Conservation (phyloP, 2,329 filamentous ascomycete genomes). For the Ramichloridium luteum region DNA sequence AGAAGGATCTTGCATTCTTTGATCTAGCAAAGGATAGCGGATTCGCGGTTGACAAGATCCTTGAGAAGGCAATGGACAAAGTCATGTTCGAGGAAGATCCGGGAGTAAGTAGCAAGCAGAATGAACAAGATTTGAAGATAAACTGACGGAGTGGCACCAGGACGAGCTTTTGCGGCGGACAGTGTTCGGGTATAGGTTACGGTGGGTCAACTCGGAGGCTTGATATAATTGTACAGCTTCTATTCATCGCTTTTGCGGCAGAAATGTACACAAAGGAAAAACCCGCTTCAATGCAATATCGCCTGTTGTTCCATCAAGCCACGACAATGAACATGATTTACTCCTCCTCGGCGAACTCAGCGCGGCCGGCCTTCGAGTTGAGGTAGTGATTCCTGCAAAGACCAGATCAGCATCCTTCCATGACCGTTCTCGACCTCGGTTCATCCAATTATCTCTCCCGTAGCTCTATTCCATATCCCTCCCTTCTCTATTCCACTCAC, state of each 20-base stretch:
- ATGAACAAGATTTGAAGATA: not conserved
- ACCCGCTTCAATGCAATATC: no score
- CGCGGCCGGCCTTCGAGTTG: slow-evolving; percentile 64
- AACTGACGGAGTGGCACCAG: slow-evolving; percentile 22
- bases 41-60: slow-evolving; percentile 64
- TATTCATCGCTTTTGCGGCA: not conserved
- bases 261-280: slow-evolving; percentile 1
- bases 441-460: slow-evolving; percentile 1
- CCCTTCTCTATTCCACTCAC: slow-evolving; percentile 42
- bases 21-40: slow-evolving; percentile 58
- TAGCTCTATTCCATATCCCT: not conserved
- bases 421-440: no score
- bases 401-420: no score
- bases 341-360: slow-evolving; percentile 37
- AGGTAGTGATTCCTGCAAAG: slow-evolving; percentile 60
- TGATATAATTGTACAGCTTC: slow-evolving; percentile 1
- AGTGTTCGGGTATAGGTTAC: slow-evolving; percentile 64
- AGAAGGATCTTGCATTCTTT: slow-evolving; percentile 80
- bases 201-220: no score
- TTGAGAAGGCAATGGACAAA: slow-evolving; percentile 71
- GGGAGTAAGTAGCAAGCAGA: slow-evolving; percentile 41
- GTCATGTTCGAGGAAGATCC: slow-evolving; percentile 84
- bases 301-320: no score
- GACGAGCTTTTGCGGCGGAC: slow-evolving; percentile 71
- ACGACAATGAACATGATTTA: slow-evolving; percentile 13